A percentile compares a stretch with the other conserved stretches of the same genome.
Conservation (phyloP, 805 yeast species). For the Wickerhamomyces rabaulensis region DNA sequence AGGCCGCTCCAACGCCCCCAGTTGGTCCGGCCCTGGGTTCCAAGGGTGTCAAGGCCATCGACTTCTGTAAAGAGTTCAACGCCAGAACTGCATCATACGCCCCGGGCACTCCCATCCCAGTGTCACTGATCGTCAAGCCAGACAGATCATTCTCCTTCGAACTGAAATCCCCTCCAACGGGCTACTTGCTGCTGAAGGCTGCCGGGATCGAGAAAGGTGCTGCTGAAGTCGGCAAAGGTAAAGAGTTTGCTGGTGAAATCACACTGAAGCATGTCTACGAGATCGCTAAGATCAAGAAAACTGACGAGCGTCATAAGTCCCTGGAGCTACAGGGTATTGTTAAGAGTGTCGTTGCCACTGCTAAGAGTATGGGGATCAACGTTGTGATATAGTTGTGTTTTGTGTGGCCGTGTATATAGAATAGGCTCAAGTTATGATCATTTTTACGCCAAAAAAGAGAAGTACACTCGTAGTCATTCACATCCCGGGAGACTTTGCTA, state of each 20-base stretch:
- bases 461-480: neutral
- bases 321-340: conserved; percentile 70
- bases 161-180: conserved; percentile 86
- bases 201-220: conserved; percentile 80
- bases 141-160: conserved; percentile 87
- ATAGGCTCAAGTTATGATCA: neutral
- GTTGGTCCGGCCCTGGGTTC: conserved; percentile 99
- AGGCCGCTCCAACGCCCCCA: conserved; percentile 98
- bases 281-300: conserved; percentile 88
- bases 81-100: conserved; percentile 87
- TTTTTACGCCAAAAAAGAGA: neutral
- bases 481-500: no score
- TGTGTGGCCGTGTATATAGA: neutral
- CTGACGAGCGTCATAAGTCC: conserved; percentile 72
- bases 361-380: conserved; percentile 82
- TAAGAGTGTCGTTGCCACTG: conserved; percentile 81
- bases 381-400: conserved; percentile 53
- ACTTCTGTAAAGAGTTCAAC: conserved; percentile 96
- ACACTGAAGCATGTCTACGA: conserved; percentile 90
- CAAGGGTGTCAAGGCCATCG: conserved; percentile 97
- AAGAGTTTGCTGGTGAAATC: conserved; percentile 54
- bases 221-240: conserved; percentile 49
- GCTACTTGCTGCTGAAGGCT: conserved; percentile 78
- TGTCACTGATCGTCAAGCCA: conserved; percentile 78
- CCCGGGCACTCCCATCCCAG: conserved; percentile 90